Conservation (phyloP, 257 asterid species). For the Anisodus acutangulus region DNA sequence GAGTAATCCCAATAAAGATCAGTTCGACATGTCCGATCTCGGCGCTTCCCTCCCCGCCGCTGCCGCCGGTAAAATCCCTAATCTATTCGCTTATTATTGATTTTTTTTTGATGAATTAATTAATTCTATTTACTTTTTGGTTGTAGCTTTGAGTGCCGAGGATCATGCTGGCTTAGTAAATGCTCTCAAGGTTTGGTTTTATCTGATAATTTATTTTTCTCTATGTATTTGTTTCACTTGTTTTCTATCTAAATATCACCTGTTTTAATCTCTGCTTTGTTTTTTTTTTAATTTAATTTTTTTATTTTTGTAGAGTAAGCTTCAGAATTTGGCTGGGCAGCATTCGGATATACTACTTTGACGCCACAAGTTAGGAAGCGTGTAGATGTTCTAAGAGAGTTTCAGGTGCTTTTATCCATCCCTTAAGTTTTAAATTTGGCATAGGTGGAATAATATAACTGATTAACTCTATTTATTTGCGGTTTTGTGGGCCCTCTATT, state of each 20-base stretch:
- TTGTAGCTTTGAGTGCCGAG: conserved; percentile 79
- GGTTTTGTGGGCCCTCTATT: neutral
- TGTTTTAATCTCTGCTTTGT: neutral
- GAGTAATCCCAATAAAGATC: conserved; percentile 58
- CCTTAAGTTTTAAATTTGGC: neutral
- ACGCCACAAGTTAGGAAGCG: conserved; percentile 72
- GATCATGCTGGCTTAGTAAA: conserved; percentile 78
- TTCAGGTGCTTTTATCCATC: conserved; percentile 57
- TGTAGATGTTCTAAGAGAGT: conserved; percentile 68
- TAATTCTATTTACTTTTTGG: neutral
- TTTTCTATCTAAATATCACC: neutral
- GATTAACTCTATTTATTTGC: neutral
- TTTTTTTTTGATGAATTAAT: neutral
- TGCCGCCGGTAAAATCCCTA: conserved; percentile 67
- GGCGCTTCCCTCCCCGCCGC: conserved; percentile 84
- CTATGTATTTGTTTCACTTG: neutral
- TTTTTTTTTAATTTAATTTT: neutral
- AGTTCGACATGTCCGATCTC: conserved; percentile 56
- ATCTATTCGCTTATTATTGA: neutral
- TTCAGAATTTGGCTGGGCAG: conserved; percentile 61
- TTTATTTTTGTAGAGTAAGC: conserved; percentile 23
- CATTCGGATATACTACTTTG: conserved; percentile 62
- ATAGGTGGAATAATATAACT: neutral
- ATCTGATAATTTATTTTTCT: neutral
- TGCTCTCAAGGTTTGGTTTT: conserved; percentile 68